Base-by-base conservation (phyloP, 129 eudicot species). In the Flaveria brownii region DNA sequence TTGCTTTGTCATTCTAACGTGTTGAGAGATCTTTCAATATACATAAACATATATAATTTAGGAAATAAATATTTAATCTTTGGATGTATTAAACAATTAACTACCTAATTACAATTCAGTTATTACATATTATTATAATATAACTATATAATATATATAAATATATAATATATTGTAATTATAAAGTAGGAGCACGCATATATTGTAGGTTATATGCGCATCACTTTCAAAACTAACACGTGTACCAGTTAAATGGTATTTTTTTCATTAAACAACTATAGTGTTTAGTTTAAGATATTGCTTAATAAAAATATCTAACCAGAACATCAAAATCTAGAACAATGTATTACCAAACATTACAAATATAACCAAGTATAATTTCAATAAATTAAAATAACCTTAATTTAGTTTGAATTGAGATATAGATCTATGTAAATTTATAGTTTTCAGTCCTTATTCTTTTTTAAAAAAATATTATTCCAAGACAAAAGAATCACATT, bases 181-280 rank as follows among this genome's bases (percentile, higher is more conserved):
- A 64, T n/a, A 77, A 77, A 52, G 74, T 77, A 68, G 75, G 69
- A 22, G 60, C 60, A 76, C 54, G 22, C 51, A 75, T 65, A 63
- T 63, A 63, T 30, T 6, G 62, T 28, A 68, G 70, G 55, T 42
- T 36, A 36, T 36, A 68, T 77, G 75, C 47, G 69, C 75, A 55
- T 77, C 81, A 56, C 75, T 55, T 43, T 77, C 81, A 42, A 2
- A 11, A 77, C 39, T 68, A 56, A 77, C 75, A 77, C 81, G 81
- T 77, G 81, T 77, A 77, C 46, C 52, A 9, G 15, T 68, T 54
- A 67, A 70, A 70, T 50, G 9, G 23, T 47, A 26, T 13, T 26
- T 70, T 25, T 25, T 39, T 22, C 17, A 1, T 20, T 43, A 9
- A 70, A 11, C 2, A 22, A 70, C 14, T 65, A 41, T 65, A n/a